Conservation (phyloP, 495 filamentous ascomycete genomes). For the Talaromyces liani region DNA sequence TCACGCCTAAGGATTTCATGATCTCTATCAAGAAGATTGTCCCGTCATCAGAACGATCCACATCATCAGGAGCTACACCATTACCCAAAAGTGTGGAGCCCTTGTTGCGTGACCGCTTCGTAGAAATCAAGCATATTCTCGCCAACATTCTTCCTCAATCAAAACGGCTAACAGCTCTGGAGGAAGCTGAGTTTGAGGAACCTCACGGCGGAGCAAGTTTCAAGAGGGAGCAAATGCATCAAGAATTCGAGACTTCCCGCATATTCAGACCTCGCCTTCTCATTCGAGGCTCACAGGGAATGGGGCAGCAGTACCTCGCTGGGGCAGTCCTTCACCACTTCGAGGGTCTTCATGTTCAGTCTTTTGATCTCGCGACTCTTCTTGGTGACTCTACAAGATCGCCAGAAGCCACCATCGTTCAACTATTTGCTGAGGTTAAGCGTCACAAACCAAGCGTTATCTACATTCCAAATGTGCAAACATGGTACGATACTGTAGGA, state of each 20-base stretch:
- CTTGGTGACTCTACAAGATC: slow-evolving; percentile 65
- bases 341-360: slow-evolving; percentile 89
- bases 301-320: slow-evolving; percentile 91
- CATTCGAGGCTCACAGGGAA: slow-evolving; percentile 68
- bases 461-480: slow-evolving; percentile 82
- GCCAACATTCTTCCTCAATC: slow-evolving; percentile 73
- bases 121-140: slow-evolving; percentile 55
- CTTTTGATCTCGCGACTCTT: slow-evolving; percentile 84
- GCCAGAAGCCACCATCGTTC: slow-evolving; percentile 78
- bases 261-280: slow-evolving; percentile 85
- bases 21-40: slow-evolving; percentile 91
- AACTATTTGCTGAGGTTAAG: slow-evolving; percentile 84
- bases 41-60: slow-evolving; percentile 85
- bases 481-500: slow-evolving; percentile 72
- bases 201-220: slow-evolving; percentile 74
- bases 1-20: slow-evolving; percentile 93
- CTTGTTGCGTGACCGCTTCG: slow-evolving; percentile 64
- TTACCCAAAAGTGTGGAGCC: slow-evolving; percentile 75
- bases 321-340: slow-evolving; percentile 82
- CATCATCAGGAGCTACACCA: slow-evolving; percentile 70
- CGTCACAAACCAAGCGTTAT: slow-evolving; percentile 94
- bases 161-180: slow-evolving; percentile 78
- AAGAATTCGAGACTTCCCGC: slow-evolving; percentile 83
- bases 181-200: slow-evolving; percentile 93
- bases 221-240: slow-evolving; percentile 73